Conservation (phyloP, 2,329 filamentous ascomycete species). For the Trichothecium sympodiale region DNA sequence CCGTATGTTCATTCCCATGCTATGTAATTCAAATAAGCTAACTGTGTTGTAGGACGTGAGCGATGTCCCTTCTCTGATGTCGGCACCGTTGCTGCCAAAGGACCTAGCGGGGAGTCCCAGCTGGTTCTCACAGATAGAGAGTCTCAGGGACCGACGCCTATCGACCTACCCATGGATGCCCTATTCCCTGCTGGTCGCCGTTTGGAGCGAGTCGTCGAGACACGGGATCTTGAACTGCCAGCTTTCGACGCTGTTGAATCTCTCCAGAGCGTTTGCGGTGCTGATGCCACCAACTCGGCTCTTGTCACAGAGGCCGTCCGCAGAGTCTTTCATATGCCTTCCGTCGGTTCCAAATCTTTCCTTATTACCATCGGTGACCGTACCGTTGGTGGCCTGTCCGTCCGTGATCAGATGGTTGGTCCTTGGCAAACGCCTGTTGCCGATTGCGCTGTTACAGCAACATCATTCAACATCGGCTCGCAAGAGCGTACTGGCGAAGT, state of each 20-base stretch:
- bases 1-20: constrained; percentile 24
- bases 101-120: constrained; percentile 53
- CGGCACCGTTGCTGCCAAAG: constrained; percentile 57
- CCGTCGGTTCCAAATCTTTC: constrained; percentile 95
- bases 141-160: constrained; percentile 63
- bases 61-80: constrained; percentile 89
- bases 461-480: constrained; percentile 55
- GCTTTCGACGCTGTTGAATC: constrained; percentile 59
- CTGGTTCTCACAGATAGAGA: constrained; percentile 76
- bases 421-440: constrained; percentile 93
- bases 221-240: constrained; percentile 54
- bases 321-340: constrained; percentile 71
- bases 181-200: constrained; percentile 84
- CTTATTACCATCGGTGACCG: constrained; percentile 94
- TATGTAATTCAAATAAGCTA: constrained; percentile 7
- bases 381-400: constrained; percentile 78
- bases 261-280: constrained; percentile 53
- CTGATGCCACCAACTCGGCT: constrained; percentile 39
- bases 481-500: constrained; percentile 76
- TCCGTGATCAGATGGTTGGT: constrained; percentile 90
- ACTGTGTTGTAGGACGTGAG: constrained; percentile 51
- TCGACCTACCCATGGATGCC: constrained; percentile 80
- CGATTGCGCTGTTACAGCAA: constrained; percentile 86
- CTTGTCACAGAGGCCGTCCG: constrained; percentile 57
- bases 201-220: constrained; percentile 63